Evolutionary conservation across 352 stramenopile species (phyloP).

Genomic region (Pythium rhizo-oryzae): DNA sequence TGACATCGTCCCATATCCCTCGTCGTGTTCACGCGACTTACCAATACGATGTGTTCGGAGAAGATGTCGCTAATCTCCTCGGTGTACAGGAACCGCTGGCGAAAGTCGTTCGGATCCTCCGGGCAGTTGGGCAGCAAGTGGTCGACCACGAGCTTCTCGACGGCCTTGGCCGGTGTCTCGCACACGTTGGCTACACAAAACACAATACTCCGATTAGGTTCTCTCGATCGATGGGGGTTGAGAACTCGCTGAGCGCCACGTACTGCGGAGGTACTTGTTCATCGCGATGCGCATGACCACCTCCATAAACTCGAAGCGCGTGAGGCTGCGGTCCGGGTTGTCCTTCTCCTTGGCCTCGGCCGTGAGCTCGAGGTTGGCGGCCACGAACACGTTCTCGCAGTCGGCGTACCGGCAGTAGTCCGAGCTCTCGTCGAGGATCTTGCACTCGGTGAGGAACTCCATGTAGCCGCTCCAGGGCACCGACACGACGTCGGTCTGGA

Average conservation of each 20-base stretch:
- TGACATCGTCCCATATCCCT: too few relatives aligned
- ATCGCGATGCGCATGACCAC: constrained; percentile 75
- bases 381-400: constrained; percentile 83
- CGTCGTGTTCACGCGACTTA: too few relatives aligned
- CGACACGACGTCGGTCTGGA: constrained; percentile 71
- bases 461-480: constrained; percentile 75
- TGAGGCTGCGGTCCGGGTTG: constrained; percentile 78
- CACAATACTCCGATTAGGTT: too few relatives aligned
- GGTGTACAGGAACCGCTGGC: constrained; percentile 69
- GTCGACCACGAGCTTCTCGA: constrained; percentile 72
- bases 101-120: constrained; percentile 76
- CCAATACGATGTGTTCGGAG: constrained; percentile 70
- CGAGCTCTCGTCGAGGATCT: constrained; percentile 67
- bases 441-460: constrained; percentile 64
- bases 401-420: constrained; percentile 69
- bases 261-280: constrained; percentile 79
- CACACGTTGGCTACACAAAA: constrained; percentile 51
- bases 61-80: constrained; percentile 79
- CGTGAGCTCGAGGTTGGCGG: constrained; percentile 77
- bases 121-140: constrained; percentile 48
- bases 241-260: constrained; percentile 3
- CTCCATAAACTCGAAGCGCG: constrained; percentile 80
- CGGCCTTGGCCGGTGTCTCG: constrained; percentile 66
- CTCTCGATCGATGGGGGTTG: too few relatives aligned
- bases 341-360: constrained; percentile 80